phyloP scores from a whole-genome alignment of 495 filamentous ascomycete species.

The Hypomontagnella monticulosa region DNA sequence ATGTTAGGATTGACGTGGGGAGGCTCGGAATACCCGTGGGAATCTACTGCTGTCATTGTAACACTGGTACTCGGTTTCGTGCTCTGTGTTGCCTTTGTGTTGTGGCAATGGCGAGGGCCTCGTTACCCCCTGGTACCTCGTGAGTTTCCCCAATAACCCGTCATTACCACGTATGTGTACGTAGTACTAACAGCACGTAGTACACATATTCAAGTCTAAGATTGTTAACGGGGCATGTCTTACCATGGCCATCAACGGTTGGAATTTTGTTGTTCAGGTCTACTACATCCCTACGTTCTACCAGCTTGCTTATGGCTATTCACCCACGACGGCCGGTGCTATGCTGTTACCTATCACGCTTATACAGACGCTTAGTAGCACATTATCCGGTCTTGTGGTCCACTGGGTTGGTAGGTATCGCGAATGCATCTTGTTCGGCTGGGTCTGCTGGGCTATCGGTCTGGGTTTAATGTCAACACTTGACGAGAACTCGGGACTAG shows the following conservation, averaged over 20 bases:
- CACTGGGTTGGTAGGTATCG: conserved; percentile 64
- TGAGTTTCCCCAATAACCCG: conserved; percentile 22
- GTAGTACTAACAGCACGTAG: conserved; percentile 41
- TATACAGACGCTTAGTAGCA: conserved; percentile 62
- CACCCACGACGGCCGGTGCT: conserved; percentile 59
- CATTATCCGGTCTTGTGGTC: conserved; percentile 61
- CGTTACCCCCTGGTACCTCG: conserved; percentile 48
- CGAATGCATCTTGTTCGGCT: conserved; percentile 63
- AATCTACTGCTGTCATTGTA: conserved; percentile 58
- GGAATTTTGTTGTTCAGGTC: conserved; percentile 64
- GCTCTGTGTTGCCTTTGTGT: conserved; percentile 56
- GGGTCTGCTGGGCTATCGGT: conserved; percentile 62
- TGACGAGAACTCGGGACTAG: conserved; percentile 57
- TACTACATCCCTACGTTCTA: conserved; percentile 68
- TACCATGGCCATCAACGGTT: conserved; percentile 66
- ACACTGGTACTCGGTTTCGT: conserved; percentile 58
- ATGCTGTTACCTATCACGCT: conserved; percentile 64
- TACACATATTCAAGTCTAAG: conserved; percentile 60
- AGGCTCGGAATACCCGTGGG: conserved; percentile 61
- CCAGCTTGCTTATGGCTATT: conserved; percentile 63
- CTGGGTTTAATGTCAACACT: conserved; percentile 64
- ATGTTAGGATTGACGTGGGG: conserved; percentile 61
- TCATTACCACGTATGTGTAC: neutral
- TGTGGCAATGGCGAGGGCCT: conserved; percentile 59
- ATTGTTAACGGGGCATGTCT: conserved; percentile 63